phyloP scores from a whole-genome alignment of 1,139 yeast genomes.

The Nakaseomyces delphensis region DNA sequence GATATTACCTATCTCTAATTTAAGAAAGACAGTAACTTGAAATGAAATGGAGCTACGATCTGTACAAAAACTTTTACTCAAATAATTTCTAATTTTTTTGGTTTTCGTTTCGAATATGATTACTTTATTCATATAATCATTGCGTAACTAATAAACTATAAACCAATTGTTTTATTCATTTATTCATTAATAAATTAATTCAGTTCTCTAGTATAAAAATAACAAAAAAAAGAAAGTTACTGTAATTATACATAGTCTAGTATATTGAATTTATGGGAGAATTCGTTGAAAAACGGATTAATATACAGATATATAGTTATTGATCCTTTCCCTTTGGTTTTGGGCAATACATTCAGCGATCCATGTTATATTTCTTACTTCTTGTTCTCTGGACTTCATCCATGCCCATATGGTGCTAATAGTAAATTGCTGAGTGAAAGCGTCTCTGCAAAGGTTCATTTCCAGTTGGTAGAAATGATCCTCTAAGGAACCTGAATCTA shows the following conservation, averaged over 20 bases:
- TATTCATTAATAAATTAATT: neutral
- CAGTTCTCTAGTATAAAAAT: neutral
- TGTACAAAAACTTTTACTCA: too few relatives aligned
- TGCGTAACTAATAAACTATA: too few relatives aligned
- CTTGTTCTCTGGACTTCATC: slow-evolving; percentile 94
- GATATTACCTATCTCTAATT: too few relatives aligned
- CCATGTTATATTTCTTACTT: slow-evolving; percentile 94
- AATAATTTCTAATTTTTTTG: too few relatives aligned
- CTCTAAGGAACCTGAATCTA: slow-evolving; percentile 68
- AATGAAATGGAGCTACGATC: too few relatives aligned
- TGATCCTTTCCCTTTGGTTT: slow-evolving; percentile 73
- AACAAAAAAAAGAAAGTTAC: neutral
- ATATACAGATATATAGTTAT: slow-evolving; percentile 67
- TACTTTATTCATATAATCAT: neutral
- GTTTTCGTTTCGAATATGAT: neutral
- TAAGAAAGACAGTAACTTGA: too few relatives aligned
- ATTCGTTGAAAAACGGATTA: too few relatives aligned
- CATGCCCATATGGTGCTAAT: slow-evolving; percentile 91
- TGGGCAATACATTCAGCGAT: slow-evolving; percentile 96
- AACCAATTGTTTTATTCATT: neutral
- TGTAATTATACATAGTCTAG: neutral
- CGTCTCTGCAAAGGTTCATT: slow-evolving; percentile 85
- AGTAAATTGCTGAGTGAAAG: slow-evolving; percentile 94
- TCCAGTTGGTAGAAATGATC: slow-evolving; percentile 90
- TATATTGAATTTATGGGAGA: neutral